Conservation (phyloP, 2,329 filamentous ascomycete genomes). For the Clarireedia homoeocarpa region DNA sequence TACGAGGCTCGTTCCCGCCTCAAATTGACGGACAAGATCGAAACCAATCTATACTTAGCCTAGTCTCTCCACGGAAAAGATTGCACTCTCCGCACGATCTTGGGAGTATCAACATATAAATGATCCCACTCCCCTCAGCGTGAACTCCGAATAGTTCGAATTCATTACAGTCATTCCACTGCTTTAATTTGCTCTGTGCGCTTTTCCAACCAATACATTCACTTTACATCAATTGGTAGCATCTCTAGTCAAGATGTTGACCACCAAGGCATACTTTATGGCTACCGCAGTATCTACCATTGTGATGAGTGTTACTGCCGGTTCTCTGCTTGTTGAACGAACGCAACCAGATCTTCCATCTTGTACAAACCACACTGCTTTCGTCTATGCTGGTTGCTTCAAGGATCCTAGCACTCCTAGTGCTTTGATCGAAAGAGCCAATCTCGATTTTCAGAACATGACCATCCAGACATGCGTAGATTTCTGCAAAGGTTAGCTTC, state of each 20-base stretch:
- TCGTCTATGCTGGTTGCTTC: slow-evolving; percentile 31
- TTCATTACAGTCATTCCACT: neutral
- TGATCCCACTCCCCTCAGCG: neutral
- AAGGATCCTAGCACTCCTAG: slow-evolving; percentile 23
- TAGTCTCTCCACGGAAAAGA: neutral
- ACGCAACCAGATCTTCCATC: slow-evolving; percentile 21
- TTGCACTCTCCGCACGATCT: neutral
- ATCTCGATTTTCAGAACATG: slow-evolving; percentile 26
- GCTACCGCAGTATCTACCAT: slow-evolving; percentile 19
- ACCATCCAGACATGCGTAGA: slow-evolving; percentile 31
- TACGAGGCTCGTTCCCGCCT: neutral
- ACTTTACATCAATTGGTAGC: neutral
- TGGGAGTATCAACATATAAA: neutral
- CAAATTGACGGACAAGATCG: neutral
- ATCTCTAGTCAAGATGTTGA: slow-evolving; percentile 13
- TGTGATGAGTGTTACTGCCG: slow-evolving; percentile 18
- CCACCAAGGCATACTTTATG: slow-evolving; percentile 14
- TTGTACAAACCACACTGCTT: slow-evolving; percentile 27
- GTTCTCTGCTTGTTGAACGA: slow-evolving; percentile 5
- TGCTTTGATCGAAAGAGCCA: slow-evolving; percentile 25
- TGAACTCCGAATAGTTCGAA: neutral
- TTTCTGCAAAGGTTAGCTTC: slow-evolving; percentile 30
- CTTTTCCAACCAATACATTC: neutral
- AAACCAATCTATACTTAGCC: neutral
- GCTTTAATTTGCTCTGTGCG: neutral